Conservation (phyloP, 2,329 filamentous ascomycete species). For the Microcyclospora pomicola region DNA sequence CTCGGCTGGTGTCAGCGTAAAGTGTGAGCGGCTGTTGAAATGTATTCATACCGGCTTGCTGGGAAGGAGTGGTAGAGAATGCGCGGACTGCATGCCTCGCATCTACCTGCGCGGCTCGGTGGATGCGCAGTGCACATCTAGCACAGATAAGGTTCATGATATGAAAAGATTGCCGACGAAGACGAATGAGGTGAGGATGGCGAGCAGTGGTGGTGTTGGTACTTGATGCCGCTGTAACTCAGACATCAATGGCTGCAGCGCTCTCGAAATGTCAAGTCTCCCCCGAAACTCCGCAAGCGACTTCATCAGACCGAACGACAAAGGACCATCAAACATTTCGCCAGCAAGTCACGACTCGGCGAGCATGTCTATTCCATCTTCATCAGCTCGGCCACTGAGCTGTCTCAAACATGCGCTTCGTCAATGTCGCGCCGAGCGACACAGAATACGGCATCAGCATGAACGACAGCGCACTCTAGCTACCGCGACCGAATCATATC, state of each 20-base stretch:
- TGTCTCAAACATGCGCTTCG: conserved; percentile 54
- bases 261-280: too few species aligned
- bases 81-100: conserved; percentile 8
- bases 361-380: conserved; percentile 44
- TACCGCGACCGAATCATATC: conserved; percentile 39
- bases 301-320: too few species aligned
- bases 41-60: conserved; percentile 5
- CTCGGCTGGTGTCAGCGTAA: conserved; percentile 3
- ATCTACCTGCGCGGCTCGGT: conserved; percentile 11
- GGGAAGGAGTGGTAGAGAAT: conserved; percentile 12
- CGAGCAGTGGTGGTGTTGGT: too few species aligned
- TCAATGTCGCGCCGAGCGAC: conserved; percentile 33
- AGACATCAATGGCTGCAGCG: too few species aligned
- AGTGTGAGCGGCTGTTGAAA: neutral
- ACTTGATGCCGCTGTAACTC: too few species aligned
- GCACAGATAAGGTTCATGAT: conserved; percentile 18
- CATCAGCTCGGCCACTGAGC: conserved; percentile 51
- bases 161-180: too few species aligned
- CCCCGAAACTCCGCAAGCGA: too few species aligned
- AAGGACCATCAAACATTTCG: too few species aligned
- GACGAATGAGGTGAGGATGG: too few species aligned
- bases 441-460: conserved; percentile 13
- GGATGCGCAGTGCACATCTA: conserved; percentile 21
- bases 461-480: too few species aligned
- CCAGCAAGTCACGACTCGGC: conserved; percentile 1